These are phyloP conservation scores for Aaosphaeria pasadenensis DNA, from an alignment of 2,329 filamentous ascomycete genomes.

Conservation along the genomic window DNA sequence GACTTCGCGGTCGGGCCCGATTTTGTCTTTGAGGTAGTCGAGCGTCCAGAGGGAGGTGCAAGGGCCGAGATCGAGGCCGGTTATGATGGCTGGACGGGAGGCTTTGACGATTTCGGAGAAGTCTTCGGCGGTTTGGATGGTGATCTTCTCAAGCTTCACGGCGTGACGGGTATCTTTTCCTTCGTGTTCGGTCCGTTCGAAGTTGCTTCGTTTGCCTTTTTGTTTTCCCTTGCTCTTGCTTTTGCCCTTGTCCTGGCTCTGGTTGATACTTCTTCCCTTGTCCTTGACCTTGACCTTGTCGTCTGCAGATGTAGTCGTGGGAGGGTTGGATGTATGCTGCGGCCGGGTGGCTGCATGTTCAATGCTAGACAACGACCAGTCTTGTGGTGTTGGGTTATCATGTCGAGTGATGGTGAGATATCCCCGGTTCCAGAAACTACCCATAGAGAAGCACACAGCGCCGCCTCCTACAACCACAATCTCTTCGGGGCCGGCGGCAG, in stretches of 20 bases:
- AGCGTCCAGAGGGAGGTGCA: conserved; percentile 68
- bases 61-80: conserved; percentile 62
- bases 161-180: neutral
- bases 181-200: neutral
- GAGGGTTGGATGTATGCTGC: too few relatives aligned
- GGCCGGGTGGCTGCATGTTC: neutral
- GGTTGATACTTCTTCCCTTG: conserved; percentile 3
- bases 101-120: conserved; percentile 60
- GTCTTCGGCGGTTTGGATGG: conserved; percentile 51
- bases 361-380: conserved; percentile 9
- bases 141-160: conserved; percentile 37
- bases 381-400: neutral
- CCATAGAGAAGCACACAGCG: conserved; percentile 87
- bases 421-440: conserved; percentile 70
- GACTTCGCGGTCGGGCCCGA: conserved; percentile 50
- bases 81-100: conserved; percentile 63
- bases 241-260: conserved; percentile 8
- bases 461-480: conserved; percentile 73
- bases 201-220: neutral
- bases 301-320: neutral
- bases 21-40: conserved; percentile 60
- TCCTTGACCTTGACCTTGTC: neutral
- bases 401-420: conserved; percentile 16
- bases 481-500: conserved; percentile 45
- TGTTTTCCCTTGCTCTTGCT: conserved; percentile 10